Evolutionary conservation across 306 rosid species (phyloP).

Genomic region (Cucurbita moschata): DNA sequence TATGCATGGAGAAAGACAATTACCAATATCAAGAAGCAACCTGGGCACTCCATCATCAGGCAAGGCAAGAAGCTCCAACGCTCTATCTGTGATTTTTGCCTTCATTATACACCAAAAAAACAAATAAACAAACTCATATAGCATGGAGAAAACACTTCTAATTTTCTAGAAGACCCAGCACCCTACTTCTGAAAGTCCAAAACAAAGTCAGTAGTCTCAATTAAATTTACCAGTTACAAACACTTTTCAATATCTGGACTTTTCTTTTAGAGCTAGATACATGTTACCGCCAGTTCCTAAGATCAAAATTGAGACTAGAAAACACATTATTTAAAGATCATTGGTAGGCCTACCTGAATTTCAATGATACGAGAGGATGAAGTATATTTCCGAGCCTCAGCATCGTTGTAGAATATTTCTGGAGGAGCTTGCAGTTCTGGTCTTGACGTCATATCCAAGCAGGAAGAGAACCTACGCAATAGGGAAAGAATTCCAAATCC

Average conservation of each 20-base stretch:
- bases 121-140: not conserved
- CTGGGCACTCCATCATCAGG: conserved; percentile 68
- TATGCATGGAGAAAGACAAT: not conserved
- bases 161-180: not conserved
- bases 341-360: conserved; percentile 39
- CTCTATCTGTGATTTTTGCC: conserved; percentile 59
- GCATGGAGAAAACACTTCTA: not conserved
- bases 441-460: conserved; percentile 37
- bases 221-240: not conserved
- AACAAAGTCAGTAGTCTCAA: not conserved
- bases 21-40: conserved; percentile 81
- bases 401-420: conserved; percentile 79
- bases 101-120: not conserved
- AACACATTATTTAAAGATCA: not conserved
- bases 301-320: not conserved
- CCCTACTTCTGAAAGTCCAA: not conserved
- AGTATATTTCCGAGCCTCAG: conserved; percentile 79
- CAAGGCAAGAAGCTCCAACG: conserved; percentile 68
- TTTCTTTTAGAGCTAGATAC: not conserved
- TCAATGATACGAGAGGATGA: conserved; percentile 75
- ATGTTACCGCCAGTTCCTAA: not conserved
- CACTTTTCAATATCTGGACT: not conserved
- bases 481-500: not conserved
- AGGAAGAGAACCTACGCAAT: not conserved
- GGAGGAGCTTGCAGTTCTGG: conserved; percentile 90